Percentiles rank a stretch among this genome's conserved stretches.
Conservation (phyloP, 257 asterid genomes). For the Ilex asprella region DNA sequence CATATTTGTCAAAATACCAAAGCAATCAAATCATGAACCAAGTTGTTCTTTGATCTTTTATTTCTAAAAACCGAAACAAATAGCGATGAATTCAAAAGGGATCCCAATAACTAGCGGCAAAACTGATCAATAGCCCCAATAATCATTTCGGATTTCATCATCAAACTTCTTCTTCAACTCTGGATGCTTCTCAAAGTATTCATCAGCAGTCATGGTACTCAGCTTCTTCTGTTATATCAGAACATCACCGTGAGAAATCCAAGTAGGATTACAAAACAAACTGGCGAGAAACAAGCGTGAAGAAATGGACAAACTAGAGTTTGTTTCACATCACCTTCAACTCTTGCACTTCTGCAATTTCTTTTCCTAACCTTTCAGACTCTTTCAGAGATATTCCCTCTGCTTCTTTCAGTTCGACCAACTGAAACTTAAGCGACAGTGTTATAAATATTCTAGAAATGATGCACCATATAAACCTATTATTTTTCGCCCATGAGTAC, state of each 20-base stretch:
- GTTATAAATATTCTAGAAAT: background rate
- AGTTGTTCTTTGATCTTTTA: conserved; percentile 27
- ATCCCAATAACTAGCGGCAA: background rate
- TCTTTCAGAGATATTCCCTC: conserved; percentile 71
- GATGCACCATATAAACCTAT: too few relatives aligned
- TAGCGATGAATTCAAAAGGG: conserved; percentile 26
- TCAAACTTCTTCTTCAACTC: conserved; percentile 79
- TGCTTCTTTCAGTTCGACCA: conserved; percentile 89
- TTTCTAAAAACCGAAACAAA: conserved; percentile 26
- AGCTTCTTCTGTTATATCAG: conserved; percentile 49
- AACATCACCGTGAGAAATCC: conserved; percentile 16
- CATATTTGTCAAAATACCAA: conserved; percentile 25
- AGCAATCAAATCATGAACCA: conserved; percentile 18
- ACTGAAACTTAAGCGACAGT: conserved; percentile 33
- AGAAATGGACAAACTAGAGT: conserved; percentile 2
- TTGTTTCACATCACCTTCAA: conserved; percentile 44
- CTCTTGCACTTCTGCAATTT: conserved; percentile 82
- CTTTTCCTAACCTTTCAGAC: conserved; percentile 81
- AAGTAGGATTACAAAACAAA: background rate
- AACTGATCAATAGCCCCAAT: conserved; percentile 49
- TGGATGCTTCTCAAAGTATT: conserved; percentile 87
- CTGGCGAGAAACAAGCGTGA: background rate
- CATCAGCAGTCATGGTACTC: conserved; percentile 96
- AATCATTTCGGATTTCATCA: conserved; percentile 55
- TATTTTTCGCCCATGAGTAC: too few relatives aligned